Conservation (phyloP, 768 basidiomycete species). For the Trametes cingulata region DNA sequence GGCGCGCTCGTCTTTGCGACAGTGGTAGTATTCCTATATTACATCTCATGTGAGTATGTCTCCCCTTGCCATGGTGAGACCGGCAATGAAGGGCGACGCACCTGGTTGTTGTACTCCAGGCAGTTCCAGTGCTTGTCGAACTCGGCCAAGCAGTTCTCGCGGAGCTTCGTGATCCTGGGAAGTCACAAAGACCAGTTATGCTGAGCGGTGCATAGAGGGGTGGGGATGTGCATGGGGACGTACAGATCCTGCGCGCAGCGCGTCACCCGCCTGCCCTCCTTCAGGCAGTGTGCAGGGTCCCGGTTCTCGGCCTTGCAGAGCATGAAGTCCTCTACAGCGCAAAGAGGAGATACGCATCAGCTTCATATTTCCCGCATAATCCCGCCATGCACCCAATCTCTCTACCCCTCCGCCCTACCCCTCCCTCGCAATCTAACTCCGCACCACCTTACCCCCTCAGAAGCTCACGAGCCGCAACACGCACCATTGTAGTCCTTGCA, state of each 20-base stretch:
- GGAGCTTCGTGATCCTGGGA: slow-evolving; percentile 85
- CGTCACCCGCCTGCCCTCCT: slow-evolving; percentile 94
- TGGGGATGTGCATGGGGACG: slow-evolving; percentile 36
- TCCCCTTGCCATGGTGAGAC: neutral
- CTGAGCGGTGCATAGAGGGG: neutral
- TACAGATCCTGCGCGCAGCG: slow-evolving; percentile 94
- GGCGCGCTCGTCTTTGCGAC: slow-evolving; percentile 83
- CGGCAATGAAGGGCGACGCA: slow-evolving; percentile 38
- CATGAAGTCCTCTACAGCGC: slow-evolving; percentile 83
- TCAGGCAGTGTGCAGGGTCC: slow-evolving; percentile 90
- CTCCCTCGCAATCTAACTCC: neutral
- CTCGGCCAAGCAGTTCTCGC: slow-evolving; percentile 84
- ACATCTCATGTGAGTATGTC: neutral
- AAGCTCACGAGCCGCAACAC: slow-evolving; percentile 27
- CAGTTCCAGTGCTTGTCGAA: slow-evolving; percentile 95
- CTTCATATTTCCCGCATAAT: neutral
- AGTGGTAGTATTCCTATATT: slow-evolving; percentile 79
- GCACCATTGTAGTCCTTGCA: slow-evolving; percentile 97
- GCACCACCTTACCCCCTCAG: neutral
- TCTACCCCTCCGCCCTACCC: neutral
- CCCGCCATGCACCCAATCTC: neutral
- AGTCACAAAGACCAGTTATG: neutral
- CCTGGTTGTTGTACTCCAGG: slow-evolving; percentile 93
- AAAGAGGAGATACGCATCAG: neutral
- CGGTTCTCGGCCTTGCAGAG: slow-evolving; percentile 93